Conservation (phyloP, 2,329 filamentous ascomycete genomes). For the Rugonectria rugulosa region DNA sequence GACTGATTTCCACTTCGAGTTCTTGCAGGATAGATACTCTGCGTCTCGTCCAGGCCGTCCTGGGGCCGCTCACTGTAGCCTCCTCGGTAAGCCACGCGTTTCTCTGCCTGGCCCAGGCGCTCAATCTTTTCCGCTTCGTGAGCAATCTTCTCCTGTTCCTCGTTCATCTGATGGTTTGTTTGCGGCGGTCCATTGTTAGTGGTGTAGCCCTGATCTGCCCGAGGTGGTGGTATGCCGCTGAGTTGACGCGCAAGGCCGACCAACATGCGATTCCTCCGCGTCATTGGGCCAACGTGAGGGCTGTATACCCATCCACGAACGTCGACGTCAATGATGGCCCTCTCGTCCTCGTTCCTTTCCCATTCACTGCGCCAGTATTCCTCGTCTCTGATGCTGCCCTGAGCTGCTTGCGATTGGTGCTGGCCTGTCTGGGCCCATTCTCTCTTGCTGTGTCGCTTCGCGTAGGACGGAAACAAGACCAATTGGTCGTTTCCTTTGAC, state of each 20-base stretch:
- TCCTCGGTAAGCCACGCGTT: conserved; percentile 73
- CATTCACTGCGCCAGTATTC: conserved; percentile 82
- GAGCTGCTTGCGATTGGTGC: conserved; percentile 41
- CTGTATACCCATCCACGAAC: conserved; percentile 95
- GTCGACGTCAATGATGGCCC: conserved; percentile 90
- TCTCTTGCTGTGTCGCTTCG: conserved; percentile 71
- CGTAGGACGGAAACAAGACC: conserved; percentile 94
- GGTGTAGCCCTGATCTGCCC: conserved; percentile 44
- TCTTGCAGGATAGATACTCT: conserved; percentile 40
- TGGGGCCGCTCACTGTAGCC: conserved; percentile 75
- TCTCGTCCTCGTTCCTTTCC: conserved; percentile 81
- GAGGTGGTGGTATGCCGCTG: conserved; percentile 82
- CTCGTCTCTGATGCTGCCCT: conserved; percentile 62
- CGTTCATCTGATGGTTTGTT: conserved; percentile 48
- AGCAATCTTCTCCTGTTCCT: conserved; percentile 72
- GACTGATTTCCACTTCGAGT: conserved; percentile 45
- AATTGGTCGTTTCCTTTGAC: conserved; percentile 87
- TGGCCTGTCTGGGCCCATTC: conserved; percentile 44
- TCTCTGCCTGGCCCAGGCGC: conserved; percentile 73
- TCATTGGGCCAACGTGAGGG: conserved; percentile 85
- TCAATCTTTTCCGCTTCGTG: conserved; percentile 81
- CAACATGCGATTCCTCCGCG: conserved; percentile 83
- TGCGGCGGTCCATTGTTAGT: conserved; percentile 29
- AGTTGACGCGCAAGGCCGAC: conserved; percentile 87
- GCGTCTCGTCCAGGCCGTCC: conserved; percentile 50